phyloP scores from a whole-genome alignment of 768 basidiomycete genomes.

The Lepiota subincarnata region DNA sequence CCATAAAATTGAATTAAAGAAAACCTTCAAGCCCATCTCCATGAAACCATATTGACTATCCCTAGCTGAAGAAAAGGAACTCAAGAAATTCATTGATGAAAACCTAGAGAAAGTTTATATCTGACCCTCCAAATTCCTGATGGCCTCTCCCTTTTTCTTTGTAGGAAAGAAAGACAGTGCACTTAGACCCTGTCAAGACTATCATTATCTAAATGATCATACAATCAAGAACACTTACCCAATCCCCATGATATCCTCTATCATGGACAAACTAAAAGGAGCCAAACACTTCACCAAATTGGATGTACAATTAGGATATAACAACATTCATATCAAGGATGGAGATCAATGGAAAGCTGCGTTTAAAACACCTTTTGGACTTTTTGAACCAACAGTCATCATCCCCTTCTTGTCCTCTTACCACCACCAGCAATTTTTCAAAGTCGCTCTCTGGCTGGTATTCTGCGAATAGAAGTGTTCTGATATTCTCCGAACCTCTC shows the following conservation, averaged over 20 bases:
- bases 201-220: slow-evolving; percentile 2
- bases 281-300: slow-evolving; percentile 28
- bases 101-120: slow-evolving; percentile 11
- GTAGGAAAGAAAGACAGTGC: slow-evolving; percentile 12
- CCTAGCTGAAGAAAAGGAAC: not conserved
- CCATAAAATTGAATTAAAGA: slow-evolving; percentile 16
- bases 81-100: slow-evolving; percentile 5
- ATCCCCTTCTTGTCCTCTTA: too few relatives aligned
- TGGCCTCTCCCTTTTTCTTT: slow-evolving; percentile 11
- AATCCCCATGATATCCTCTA: not conserved
- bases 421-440: too few relatives aligned
- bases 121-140: slow-evolving; percentile 3
- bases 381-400: slow-evolving; percentile 19
- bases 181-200: not conserved
- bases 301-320: slow-evolving; percentile 24
- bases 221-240: not conserved
- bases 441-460: too few relatives aligned
- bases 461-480: too few relatives aligned
- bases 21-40: slow-evolving; percentile 2
- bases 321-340: slow-evolving; percentile 28
- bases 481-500: too few relatives aligned
- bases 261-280: slow-evolving; percentile 10
- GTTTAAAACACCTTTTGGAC: slow-evolving; percentile 27
- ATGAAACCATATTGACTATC: slow-evolving; percentile 9
- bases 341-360: slow-evolving; percentile 40